These are phyloP conservation scores for Boletus bicolor DNA, from an alignment of 768 basidiomycete species.

Conservation along the genomic window DNA sequence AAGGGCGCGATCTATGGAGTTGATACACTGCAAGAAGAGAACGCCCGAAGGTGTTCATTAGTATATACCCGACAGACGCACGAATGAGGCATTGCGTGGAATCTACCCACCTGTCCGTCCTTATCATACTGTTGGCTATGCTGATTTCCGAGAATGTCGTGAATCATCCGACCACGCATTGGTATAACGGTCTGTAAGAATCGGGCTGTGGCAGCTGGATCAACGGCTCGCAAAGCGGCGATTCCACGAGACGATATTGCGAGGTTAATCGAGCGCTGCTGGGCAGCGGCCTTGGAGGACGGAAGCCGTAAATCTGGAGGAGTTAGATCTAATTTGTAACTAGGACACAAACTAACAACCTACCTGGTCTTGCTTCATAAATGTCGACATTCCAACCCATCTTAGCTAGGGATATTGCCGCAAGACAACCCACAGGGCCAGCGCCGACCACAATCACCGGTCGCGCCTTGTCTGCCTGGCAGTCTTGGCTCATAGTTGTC, in stretches of 20 bases:
- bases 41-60: constrained; percentile 24
- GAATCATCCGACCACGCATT: constrained; percentile 96
- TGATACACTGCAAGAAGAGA: constrained; percentile 68
- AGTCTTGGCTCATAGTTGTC: constrained; percentile 14
- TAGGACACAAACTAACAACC: constrained; percentile 14
- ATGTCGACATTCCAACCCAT: constrained; percentile 82
- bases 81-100: constrained; percentile 16
- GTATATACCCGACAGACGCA: constrained; percentile 22
- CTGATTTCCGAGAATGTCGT: constrained; percentile 64
- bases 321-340: constrained; percentile 13
- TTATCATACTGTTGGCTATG: constrained; percentile 88
- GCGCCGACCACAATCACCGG: constrained; percentile 77
- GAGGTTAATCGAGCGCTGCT: constrained; percentile 92
- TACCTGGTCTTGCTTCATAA: constrained; percentile 79
- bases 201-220: constrained; percentile 61
- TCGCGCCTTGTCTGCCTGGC: constrained; percentile 17
- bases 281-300: constrained; percentile 58
- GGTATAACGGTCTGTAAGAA: constrained; percentile 83
- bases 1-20: constrained; percentile 86
- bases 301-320: constrained; percentile 68
- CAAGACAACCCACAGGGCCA: constrained; percentile 92
- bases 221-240: constrained; percentile 79
- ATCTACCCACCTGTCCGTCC: constrained; percentile 71
- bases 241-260: constrained; percentile 94
- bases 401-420: constrained; percentile 81